Evolutionary conservation across 495 filamentous ascomycete species (phyloP).

Genomic region (Aspergillus avenaceus): DNA sequence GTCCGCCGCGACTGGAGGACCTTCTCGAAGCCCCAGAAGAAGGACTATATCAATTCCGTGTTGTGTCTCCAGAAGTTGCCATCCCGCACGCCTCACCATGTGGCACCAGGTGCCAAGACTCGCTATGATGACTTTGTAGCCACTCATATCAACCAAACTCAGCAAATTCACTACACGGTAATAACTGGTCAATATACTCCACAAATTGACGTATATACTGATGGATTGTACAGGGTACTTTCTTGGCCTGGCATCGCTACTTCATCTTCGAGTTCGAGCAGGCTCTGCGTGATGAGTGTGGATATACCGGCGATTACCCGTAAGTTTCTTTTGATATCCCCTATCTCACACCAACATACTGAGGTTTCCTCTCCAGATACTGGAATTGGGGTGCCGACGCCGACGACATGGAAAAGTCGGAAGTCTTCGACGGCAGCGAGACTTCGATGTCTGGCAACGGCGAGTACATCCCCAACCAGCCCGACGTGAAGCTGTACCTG

Average conservation of each 20-base stretch:
- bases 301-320: constrained; percentile 52
- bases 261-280: constrained; percentile 62
- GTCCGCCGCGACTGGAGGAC: constrained; percentile 47
- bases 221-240: constrained; percentile 44
- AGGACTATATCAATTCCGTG: constrained; percentile 58
- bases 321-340: neutral
- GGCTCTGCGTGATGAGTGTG: constrained; percentile 66
- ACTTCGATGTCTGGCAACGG: constrained; percentile 63
- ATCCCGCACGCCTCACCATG: constrained; percentile 33
- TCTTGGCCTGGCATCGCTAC: constrained; percentile 70
- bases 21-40: constrained; percentile 40
- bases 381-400: constrained; percentile 63
- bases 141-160: constrained; percentile 62
- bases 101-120: constrained; percentile 47
- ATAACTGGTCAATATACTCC: too few species aligned
- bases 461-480: constrained; percentile 31
- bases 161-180: constrained; percentile 57
- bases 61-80: constrained; percentile 56
- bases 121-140: constrained; percentile 70
- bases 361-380: constrained; percentile 30
- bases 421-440: constrained; percentile 59
- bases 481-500: constrained; percentile 17
- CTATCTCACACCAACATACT: too few species aligned
- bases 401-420: constrained; percentile 47
- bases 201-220: neutral